These are phyloP conservation scores for Seiridium unicorne DNA, from an alignment of 2,329 filamentous ascomycete genomes.

Conservation along the genomic window DNA sequence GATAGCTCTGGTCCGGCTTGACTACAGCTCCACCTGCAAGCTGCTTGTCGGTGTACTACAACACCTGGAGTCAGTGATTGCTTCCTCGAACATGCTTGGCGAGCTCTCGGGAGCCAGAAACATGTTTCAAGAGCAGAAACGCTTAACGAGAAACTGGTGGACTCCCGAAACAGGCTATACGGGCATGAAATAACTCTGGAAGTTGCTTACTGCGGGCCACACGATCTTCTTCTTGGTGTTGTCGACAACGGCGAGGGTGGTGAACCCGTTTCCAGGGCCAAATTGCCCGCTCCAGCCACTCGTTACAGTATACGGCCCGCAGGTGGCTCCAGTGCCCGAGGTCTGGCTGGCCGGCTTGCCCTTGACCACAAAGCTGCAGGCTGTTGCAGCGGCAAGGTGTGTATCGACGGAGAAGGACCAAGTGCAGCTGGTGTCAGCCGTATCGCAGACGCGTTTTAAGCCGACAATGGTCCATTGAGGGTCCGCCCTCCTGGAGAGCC, in stretches of 20 bases:
- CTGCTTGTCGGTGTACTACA: constrained; percentile 47
- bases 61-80: no score
- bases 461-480: constrained; percentile 38
- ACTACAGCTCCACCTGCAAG: constrained; percentile 8
- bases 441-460: constrained; percentile 37
- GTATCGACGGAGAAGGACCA: constrained; percentile 40
- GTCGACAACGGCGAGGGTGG: constrained; percentile 50
- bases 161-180: no score
- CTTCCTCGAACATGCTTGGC: no score
- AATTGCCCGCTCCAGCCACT: constrained; percentile 58
- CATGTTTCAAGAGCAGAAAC: no score
- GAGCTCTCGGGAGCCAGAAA: no score
- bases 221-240: constrained; percentile 40
- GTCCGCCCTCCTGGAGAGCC: background rate
- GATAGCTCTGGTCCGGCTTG: constrained; percentile 11
- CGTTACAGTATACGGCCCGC: constrained; percentile 50
- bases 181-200: no score
- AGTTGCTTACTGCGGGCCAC: constrained; percentile 37
- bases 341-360: constrained; percentile 30
- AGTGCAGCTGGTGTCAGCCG: constrained; percentile 33
- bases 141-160: no score
- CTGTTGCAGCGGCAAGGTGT: constrained; percentile 24
- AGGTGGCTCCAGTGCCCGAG: constrained; percentile 34
- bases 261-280: constrained; percentile 51
- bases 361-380: constrained; percentile 37